Evolutionary conservation across 768 basidiomycete species (phyloP).

Genomic region (Hericium rajendrae): DNA sequence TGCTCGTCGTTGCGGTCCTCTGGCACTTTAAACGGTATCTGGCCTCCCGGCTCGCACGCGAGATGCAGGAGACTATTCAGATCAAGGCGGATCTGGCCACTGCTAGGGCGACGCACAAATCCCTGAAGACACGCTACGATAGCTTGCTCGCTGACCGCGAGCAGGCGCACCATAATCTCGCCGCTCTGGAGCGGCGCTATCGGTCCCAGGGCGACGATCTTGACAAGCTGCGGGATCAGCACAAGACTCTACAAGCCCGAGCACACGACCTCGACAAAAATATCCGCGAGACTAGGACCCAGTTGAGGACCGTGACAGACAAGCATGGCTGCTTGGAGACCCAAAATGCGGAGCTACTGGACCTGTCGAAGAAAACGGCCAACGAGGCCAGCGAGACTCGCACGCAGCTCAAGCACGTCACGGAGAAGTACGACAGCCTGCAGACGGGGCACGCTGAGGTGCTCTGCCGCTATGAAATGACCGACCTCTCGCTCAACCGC

Average conservation of each 20-base stretch:
- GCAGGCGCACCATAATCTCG: not conserved
- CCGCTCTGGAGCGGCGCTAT: not conserved
- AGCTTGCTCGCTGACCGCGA: not conserved
- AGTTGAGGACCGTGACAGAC: not conserved
- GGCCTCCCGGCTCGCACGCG: not conserved
- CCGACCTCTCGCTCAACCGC: not conserved
- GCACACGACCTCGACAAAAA: not conserved
- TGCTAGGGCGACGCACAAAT: not conserved
- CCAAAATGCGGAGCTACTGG: too few relatives aligned
- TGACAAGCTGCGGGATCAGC: not conserved
- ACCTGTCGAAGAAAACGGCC: too few relatives aligned
- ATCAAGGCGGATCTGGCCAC: not conserved
- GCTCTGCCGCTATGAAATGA: not conserved
- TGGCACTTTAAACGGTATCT: not conserved
- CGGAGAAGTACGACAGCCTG: not conserved
- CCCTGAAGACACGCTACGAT: not conserved
- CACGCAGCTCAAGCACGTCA: not conserved
- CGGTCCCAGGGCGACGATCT: not conserved
- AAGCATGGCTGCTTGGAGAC: too few relatives aligned
- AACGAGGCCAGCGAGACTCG: not conserved
- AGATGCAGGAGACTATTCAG: not conserved
- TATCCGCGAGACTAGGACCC: not conserved
- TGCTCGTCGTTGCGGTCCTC: not conserved
- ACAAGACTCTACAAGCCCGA: not conserved
- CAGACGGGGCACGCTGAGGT: not conserved